Conservation (phyloP, 768 basidiomycete species). For the Dacryopinax primogenitus region DNA sequence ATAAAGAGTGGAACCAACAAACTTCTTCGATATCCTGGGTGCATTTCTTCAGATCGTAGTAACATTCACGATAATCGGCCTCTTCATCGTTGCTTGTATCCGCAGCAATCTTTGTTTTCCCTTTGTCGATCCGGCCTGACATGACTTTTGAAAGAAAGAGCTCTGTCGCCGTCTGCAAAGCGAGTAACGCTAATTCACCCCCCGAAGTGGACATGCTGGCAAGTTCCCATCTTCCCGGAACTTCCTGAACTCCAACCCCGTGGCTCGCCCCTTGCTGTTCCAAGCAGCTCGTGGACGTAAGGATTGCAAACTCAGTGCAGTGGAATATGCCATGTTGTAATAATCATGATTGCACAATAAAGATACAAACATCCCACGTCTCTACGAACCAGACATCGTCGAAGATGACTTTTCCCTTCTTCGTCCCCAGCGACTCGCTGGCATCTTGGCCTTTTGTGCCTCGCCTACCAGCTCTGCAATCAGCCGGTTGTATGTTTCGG, state of each 20-base stretch:
- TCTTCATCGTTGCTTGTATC: slow-evolving; percentile 73
- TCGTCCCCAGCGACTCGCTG: slow-evolving; percentile 7
- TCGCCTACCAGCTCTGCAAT: slow-evolving; percentile 89
- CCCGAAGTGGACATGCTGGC: no score
- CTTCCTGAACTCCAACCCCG: background rate
- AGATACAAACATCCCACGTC: background rate
- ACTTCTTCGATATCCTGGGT: slow-evolving; percentile 77
- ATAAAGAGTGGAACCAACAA: slow-evolving; percentile 26
- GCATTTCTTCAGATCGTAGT: slow-evolving; percentile 77
- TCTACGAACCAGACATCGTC: slow-evolving; percentile 7
- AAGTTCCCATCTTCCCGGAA: background rate
- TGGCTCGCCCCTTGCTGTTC: no score
- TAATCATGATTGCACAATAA: slow-evolving; percentile 6
- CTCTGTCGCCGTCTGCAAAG: background rate
- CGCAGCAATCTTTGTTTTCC: slow-evolving; percentile 39
- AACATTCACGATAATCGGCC: slow-evolving; percentile 75
- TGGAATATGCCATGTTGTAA: background rate
- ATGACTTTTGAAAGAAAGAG: background rate
- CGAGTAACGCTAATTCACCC: no score
- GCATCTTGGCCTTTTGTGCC: slow-evolving; percentile 38
- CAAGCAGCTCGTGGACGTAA: no score
- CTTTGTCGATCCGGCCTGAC: slow-evolving; percentile 27
- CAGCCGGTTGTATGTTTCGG: slow-evolving; percentile 77
- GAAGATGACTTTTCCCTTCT: background rate
- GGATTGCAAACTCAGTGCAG: no score